Conservation (phyloP, 2,329 filamentous ascomycete genomes). For the Delphinella strobiligena region DNA sequence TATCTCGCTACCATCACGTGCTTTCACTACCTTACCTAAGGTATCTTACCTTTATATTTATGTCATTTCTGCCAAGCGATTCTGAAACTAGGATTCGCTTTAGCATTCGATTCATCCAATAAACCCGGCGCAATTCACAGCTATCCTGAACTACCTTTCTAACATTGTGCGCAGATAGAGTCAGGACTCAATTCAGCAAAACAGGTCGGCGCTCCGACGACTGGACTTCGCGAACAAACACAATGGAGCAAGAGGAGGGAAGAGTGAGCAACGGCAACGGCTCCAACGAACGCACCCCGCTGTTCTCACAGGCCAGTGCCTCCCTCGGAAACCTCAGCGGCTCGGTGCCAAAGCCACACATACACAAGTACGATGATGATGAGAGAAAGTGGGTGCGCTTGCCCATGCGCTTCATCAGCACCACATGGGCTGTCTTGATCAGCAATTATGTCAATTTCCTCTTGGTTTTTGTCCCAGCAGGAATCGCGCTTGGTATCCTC, state of each 20-base stretch:
- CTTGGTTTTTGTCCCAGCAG: slow-evolving; percentile 62
- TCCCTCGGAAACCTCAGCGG: slow-evolving; percentile 12
- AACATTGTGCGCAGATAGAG: slow-evolving; percentile 4
- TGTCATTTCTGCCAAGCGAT: too few species aligned
- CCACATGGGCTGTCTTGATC: slow-evolving; percentile 30
- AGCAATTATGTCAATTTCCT: slow-evolving; percentile 55
- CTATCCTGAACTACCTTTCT: neutral
- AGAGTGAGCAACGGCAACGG: slow-evolving; percentile 56
- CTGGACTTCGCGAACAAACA: slow-evolving; percentile 1
- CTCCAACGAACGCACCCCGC: slow-evolving; percentile 18
- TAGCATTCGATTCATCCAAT: neutral
- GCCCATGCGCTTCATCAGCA: slow-evolving; percentile 20
- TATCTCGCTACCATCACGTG: neutral
- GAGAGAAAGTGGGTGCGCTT: slow-evolving; percentile 19
- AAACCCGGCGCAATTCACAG: slow-evolving; percentile 1
- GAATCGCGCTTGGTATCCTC: slow-evolving; percentile 53
- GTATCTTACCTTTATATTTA: too few species aligned
- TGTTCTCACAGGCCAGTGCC: slow-evolving; percentile 13
- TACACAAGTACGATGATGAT: slow-evolving; percentile 14
- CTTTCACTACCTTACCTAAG: too few species aligned
- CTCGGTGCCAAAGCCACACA: slow-evolving; percentile 8
- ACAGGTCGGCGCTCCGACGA: slow-evolving; percentile 5
- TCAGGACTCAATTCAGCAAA: slow-evolving; percentile 9
- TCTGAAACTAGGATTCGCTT: neutral
- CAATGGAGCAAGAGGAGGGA: slow-evolving; percentile 42